A percentile compares a stretch with the other conserved stretches of the same genome.
Evolutionary conservation across 2,329 filamentous ascomycete species (phyloP).

Genomic region (Mariannaea elegans): DNA sequence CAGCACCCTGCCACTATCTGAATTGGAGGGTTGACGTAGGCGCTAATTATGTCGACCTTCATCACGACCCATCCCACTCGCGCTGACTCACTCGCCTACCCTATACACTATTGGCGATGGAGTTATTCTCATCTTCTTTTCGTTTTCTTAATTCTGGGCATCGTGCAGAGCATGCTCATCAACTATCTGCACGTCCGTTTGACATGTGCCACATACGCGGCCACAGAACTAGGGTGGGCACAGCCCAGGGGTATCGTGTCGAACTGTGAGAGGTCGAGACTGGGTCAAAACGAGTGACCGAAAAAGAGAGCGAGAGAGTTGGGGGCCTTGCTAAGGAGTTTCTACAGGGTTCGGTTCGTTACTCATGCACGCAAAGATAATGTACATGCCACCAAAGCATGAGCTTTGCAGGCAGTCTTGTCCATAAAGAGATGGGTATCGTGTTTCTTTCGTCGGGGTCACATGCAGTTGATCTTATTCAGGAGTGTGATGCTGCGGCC

Average conservation of each 20-base stretch:
- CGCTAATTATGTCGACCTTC: neutral
- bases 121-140: neutral
- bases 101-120: neutral
- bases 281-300: constrained; percentile 8
- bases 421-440: neutral
- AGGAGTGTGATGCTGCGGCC: neutral
- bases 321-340: neutral
- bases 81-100: constrained; percentile 15
- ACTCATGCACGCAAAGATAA: neutral
- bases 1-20: too few relatives aligned
- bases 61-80: constrained; percentile 18
- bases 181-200: constrained; percentile 5
- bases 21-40: neutral
- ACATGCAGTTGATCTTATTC: constrained; percentile 11
- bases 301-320: constrained; percentile 27
- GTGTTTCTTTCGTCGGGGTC: neutral
- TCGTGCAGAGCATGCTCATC: neutral
- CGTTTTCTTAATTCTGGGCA: neutral
- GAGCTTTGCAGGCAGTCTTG: neutral
- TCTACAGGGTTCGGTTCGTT: constrained; percentile 6
- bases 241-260: constrained; percentile 41
- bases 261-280: constrained; percentile 44
- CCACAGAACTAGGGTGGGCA: neutral
- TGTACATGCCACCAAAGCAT: neutral
- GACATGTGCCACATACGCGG: constrained; percentile 37